A percentile compares a stretch with the other conserved stretches of the same genome.
These are phyloP conservation scores for Fusarium goolgardi DNA, from an alignment of 2,329 filamentous ascomycete genomes.

Conservation along the genomic window DNA sequence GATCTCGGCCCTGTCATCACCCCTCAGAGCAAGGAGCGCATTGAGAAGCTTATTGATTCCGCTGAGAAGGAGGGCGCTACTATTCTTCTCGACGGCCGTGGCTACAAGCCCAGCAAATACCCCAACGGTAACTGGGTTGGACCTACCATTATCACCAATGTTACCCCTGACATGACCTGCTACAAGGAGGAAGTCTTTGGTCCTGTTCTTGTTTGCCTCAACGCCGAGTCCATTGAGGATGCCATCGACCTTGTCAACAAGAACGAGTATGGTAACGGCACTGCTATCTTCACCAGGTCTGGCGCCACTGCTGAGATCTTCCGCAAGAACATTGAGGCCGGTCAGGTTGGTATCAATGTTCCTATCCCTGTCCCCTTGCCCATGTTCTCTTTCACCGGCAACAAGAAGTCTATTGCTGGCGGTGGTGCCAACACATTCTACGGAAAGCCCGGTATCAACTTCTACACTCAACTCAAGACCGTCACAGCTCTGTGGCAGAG, in stretches of 20 bases:
- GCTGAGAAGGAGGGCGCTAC: conserved; percentile 85
- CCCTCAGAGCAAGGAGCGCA: conserved; percentile 80
- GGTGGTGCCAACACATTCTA: conserved; percentile 96
- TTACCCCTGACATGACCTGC: conserved; percentile 83
- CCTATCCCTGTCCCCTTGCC: conserved; percentile 78
- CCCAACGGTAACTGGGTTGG: conserved; percentile 88
- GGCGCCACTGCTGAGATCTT: conserved; percentile 82
- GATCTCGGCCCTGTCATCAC: conserved; percentile 87
- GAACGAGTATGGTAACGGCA: conserved; percentile 89
- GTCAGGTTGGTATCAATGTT: conserved; percentile 88
- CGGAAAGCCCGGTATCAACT: conserved; percentile 89
- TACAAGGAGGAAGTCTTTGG: conserved; percentile 90
- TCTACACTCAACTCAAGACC: conserved; percentile 98
- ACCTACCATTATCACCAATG: conserved; percentile 84
- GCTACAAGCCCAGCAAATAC: conserved; percentile 80
- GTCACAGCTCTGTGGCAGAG: conserved; percentile 92
- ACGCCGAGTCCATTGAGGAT: conserved; percentile 81
- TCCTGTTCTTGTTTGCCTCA: conserved; percentile 83
- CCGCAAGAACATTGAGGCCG: conserved; percentile 83
- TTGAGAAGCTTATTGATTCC: conserved; percentile 78
- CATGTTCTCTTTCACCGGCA: conserved; percentile 79
- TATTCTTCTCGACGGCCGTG: conserved; percentile 83
- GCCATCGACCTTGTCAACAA: conserved; percentile 84
- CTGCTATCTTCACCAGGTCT: conserved; percentile 84
- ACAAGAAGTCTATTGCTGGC: conserved; percentile 92